Conservation (phyloP, 768 basidiomycete species). For the Kwoniella pini region DNA sequence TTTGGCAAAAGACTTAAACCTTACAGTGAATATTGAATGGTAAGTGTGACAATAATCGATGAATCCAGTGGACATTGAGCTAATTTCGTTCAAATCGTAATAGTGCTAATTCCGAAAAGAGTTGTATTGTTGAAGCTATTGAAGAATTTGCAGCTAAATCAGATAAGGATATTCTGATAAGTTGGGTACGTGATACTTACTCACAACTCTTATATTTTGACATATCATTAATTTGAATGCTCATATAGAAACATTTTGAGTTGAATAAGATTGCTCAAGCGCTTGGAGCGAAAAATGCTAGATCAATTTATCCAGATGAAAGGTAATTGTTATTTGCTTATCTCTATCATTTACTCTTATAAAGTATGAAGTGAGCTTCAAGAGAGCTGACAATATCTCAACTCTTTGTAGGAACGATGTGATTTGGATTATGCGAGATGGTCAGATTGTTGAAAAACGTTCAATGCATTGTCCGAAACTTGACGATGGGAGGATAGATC, state of each 20-base stretch:
- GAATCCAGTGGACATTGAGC: too few species aligned
- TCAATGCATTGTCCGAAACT: constrained; percentile 35
- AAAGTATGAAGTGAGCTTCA: too few species aligned
- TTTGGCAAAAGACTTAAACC: constrained; percentile 24
- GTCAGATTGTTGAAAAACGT: constrained; percentile 28
- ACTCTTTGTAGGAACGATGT: constrained; percentile 34
- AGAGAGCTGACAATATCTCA: too few species aligned
- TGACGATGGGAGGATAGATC: constrained; percentile 30
- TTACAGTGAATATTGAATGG: constrained; percentile 29
- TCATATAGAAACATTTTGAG: constrained; percentile 32
- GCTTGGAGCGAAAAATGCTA: constrained; percentile 31
- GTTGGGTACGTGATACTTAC: constrained; percentile 30
- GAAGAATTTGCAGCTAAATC: constrained; percentile 18
- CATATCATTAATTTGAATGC: too few species aligned
- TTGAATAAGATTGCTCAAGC: constrained; percentile 31
- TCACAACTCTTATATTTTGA: too few species aligned
- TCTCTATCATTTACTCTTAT: too few species aligned
- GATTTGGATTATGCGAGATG: constrained; percentile 35
- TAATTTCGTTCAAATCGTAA: not conserved
- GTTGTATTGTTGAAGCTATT: constrained; percentile 19
- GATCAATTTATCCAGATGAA: constrained; percentile 26
- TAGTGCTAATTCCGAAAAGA: constrained; percentile 25
- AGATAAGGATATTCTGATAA: constrained; percentile 26
- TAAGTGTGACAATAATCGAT: constrained; percentile 13
- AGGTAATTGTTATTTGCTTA: constrained; percentile 20